Percentiles rank a stretch among this genome's conserved stretches.
Conservation (phyloP, 768 basidiomycete genomes). For the Coprinellus aureogranulatus region DNA sequence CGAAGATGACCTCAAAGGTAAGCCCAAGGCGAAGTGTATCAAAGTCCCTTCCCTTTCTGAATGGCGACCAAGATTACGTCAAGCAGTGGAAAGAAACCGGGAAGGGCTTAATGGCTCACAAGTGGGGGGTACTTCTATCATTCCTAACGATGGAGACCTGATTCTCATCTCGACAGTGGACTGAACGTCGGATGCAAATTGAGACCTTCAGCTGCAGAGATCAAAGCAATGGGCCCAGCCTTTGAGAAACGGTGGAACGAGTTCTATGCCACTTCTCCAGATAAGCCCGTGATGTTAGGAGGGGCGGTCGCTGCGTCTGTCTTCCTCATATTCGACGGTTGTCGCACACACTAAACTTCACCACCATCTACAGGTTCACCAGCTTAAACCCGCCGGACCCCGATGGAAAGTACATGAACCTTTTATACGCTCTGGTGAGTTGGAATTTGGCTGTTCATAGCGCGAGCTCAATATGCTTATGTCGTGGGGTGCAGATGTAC, state of each 20-base stretch:
- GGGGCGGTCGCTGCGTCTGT: constrained; percentile 41
- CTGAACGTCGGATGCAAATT: constrained; percentile 57
- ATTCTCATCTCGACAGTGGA: constrained; percentile 30
- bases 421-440: constrained; percentile 33
- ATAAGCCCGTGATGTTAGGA: constrained; percentile 53
- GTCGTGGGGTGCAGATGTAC: constrained; percentile 18
- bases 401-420: constrained; percentile 21
- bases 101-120: constrained; percentile 50
- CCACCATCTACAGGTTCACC: too few relatives aligned
- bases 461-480: background rate
- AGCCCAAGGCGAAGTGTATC: constrained; percentile 8
- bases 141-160: too few relatives aligned
- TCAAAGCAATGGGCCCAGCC: constrained; percentile 46
- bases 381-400: background rate
- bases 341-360: too few relatives aligned
- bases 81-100: constrained; percentile 34
- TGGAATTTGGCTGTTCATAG: background rate
- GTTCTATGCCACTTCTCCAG: constrained; percentile 49
- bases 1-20: constrained; percentile 39
- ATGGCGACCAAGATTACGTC: constrained; percentile 12
- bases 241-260: constrained; percentile 50
- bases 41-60: background rate
- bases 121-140: constrained; percentile 40
- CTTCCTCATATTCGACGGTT: too few relatives aligned
- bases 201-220: constrained; percentile 49